A percentile compares a stretch with the other conserved stretches of the same genome.
Conservation (phyloP, 768 basidiomycete genomes). For the Tricholoma bakamatsutake region DNA sequence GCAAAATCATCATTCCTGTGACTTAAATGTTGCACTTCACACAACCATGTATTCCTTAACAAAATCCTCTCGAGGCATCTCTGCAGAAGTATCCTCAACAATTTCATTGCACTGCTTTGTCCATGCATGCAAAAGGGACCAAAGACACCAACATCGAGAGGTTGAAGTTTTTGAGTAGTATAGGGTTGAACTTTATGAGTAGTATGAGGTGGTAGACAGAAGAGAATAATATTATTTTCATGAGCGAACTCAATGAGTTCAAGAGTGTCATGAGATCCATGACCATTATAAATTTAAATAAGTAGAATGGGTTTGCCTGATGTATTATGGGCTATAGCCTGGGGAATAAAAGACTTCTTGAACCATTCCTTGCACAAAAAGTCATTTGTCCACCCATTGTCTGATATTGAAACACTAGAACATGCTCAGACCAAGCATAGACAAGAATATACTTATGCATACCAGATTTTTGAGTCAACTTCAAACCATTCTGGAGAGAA, state of each 20-base stretch:
- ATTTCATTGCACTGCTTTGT: conserved; percentile 13
- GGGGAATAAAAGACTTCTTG: conserved; percentile 29
- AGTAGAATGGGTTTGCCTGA: conserved; percentile 30
- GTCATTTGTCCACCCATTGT: conserved; percentile 39
- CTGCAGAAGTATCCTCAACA: conserved; percentile 1
- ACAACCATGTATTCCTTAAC: conserved; percentile 4
- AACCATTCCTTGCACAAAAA: conserved; percentile 33
- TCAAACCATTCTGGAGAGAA: conserved; percentile 20
- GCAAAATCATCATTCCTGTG: neutral
- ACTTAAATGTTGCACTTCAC: neutral
- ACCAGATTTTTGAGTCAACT: conserved; percentile 16
- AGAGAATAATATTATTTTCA: conserved; percentile 24
- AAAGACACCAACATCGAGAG: conserved; percentile 40
- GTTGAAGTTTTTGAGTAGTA: conserved; percentile 31
- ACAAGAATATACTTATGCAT: conserved; percentile 1
- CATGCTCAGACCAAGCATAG: neutral
- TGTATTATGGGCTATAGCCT: conserved; percentile 20
- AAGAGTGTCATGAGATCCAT: conserved; percentile 32
- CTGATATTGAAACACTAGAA: conserved; percentile 25
- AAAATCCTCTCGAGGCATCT: conserved; percentile 1
- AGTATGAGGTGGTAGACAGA: conserved; percentile 33
- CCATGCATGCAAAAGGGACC: conserved; percentile 28
- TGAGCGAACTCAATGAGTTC: conserved; percentile 21
- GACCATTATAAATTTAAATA: conserved; percentile 38
- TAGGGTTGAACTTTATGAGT: conserved; percentile 22